Evolutionary conservation across 108 stramenopile species (phyloP).

Genomic region (Fistulifera solaris): DNA sequence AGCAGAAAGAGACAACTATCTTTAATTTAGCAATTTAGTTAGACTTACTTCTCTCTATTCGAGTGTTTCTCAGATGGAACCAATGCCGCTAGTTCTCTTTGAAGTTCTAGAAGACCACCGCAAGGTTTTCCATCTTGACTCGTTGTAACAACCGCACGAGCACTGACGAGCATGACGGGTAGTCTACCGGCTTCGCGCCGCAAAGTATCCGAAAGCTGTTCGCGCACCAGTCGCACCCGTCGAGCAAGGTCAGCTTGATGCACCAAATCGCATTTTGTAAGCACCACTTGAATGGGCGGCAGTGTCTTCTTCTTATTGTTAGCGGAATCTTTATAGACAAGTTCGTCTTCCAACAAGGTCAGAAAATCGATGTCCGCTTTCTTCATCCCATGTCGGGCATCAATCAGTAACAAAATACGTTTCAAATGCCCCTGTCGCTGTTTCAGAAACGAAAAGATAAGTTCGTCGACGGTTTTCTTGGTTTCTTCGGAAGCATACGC

Average conservation of each 20-base stretch:
- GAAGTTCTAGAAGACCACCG: slow-evolving; percentile 65
- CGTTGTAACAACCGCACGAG: slow-evolving; percentile 21
- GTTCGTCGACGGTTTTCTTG: slow-evolving; percentile 39
- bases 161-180: slow-evolving; percentile 77
- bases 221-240: slow-evolving; percentile 43
- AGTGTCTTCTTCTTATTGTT: slow-evolving; percentile 17
- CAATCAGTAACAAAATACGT: slow-evolving; percentile 62
- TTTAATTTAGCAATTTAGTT: too few relatives aligned
- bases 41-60: too few relatives aligned
- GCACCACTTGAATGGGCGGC: slow-evolving; percentile 74
- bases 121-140: slow-evolving; percentile 18
- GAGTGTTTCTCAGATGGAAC: slow-evolving; percentile 8
- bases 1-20: too few relatives aligned
- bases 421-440: slow-evolving; percentile 44
- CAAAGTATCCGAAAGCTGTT: slow-evolving; percentile 60
- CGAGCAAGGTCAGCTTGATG: slow-evolving; percentile 61
- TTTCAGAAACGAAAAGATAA: slow-evolving; percentile 52
- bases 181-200: slow-evolving; percentile 55
- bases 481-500: slow-evolving; percentile 49
- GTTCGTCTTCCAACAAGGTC: slow-evolving; percentile 24
- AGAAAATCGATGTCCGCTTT: slow-evolving; percentile 64
- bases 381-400: slow-evolving; percentile 79
- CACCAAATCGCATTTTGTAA: slow-evolving; percentile 82
- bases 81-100: slow-evolving; percentile 60
- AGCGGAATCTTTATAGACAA: neutral